Evolutionary conservation across 1,284 basidiomycete genomes (phyloP).

Genomic region (Dichomitus squalens): DNA sequence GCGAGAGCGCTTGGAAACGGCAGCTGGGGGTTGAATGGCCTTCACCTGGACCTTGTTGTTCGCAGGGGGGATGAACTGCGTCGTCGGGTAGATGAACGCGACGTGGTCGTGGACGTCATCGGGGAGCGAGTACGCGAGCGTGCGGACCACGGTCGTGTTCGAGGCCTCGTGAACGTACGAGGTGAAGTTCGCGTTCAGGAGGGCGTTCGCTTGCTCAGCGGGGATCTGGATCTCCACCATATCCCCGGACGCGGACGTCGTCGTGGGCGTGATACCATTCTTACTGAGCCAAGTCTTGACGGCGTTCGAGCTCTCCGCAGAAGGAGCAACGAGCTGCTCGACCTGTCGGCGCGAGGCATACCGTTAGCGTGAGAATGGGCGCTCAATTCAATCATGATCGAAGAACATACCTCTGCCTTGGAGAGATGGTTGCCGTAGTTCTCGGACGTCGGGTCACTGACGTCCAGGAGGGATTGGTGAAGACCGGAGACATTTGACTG

Average conservation of each 20-base stretch:
- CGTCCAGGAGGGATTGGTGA: slow-evolving; percentile 22
- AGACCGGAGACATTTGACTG: slow-evolving; percentile 26
- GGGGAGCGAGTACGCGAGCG: slow-evolving; percentile 44
- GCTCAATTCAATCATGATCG: neutral
- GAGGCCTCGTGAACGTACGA: slow-evolving; percentile 39
- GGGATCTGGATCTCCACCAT: slow-evolving; percentile 25
- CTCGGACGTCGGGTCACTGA: slow-evolving; percentile 24
- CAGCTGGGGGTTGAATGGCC: neutral
- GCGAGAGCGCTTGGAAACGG: slow-evolving; percentile 2
- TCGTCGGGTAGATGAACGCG: slow-evolving; percentile 43
- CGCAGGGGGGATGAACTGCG: slow-evolving; percentile 26
- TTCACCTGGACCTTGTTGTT: slow-evolving; percentile 11
- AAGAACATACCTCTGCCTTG: slow-evolving; percentile 19
- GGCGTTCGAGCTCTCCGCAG: slow-evolving; percentile 34
- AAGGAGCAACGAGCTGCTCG: slow-evolving; percentile 39
- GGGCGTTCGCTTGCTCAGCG: slow-evolving; percentile 37
- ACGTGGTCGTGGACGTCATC: slow-evolving; percentile 36
- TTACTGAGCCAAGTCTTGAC: slow-evolving; percentile 41
- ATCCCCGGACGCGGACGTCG: slow-evolving; percentile 33
- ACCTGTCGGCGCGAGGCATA: slow-evolving; percentile 35
- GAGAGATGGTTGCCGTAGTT: slow-evolving; percentile 26
- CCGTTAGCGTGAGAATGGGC: neutral
- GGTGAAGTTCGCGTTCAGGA: slow-evolving; percentile 41
- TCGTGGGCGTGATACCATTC: slow-evolving; percentile 35
- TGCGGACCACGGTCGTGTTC: slow-evolving; percentile 36